phyloP scores from a whole-genome alignment of 2,329 filamentous ascomycete species.

The Diaporthe ilicicola region DNA sequence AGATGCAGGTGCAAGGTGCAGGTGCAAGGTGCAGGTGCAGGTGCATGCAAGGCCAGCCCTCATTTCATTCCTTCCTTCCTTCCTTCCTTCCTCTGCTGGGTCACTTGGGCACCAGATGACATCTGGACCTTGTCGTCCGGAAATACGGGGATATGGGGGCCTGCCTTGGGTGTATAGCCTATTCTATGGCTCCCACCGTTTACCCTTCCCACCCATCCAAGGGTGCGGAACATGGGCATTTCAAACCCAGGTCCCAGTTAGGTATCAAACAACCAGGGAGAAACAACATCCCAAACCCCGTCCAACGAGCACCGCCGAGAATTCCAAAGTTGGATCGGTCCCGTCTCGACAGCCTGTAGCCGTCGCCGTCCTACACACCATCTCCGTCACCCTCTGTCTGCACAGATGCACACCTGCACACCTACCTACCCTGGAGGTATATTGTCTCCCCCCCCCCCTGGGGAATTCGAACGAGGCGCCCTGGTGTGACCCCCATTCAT shows the following conservation, averaged over 20 bases:
- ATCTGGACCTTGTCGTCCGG: not conserved
- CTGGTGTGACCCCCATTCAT: slow-evolving; percentile 7
- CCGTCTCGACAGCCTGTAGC: slow-evolving; percentile 19
- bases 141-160: too few relatives aligned
- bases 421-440: too few relatives aligned
- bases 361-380: slow-evolving; percentile 16
- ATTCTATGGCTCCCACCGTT: not conserved
- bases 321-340: slow-evolving; percentile 24
- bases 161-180: not conserved
- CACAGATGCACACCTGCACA: not conserved
- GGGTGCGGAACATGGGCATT: slow-evolving; percentile 4
- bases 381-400: not conserved
- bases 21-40: not conserved
- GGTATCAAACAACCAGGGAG: slow-evolving; percentile 18
- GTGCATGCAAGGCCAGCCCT: not conserved
- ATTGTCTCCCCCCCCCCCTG: not conserved
- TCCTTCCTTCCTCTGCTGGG: not conserved
- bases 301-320: not conserved
- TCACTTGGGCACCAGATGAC: not conserved
- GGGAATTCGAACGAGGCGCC: not conserved
- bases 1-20: not conserved
- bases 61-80: not conserved
- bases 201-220: not conserved
- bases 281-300: not conserved
- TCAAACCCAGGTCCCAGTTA: slow-evolving; percentile 11